These are phyloP conservation scores for Tylopilus vinaceipallidus DNA, from an alignment of 768 basidiomycete genomes.

Conservation along the genomic window DNA sequence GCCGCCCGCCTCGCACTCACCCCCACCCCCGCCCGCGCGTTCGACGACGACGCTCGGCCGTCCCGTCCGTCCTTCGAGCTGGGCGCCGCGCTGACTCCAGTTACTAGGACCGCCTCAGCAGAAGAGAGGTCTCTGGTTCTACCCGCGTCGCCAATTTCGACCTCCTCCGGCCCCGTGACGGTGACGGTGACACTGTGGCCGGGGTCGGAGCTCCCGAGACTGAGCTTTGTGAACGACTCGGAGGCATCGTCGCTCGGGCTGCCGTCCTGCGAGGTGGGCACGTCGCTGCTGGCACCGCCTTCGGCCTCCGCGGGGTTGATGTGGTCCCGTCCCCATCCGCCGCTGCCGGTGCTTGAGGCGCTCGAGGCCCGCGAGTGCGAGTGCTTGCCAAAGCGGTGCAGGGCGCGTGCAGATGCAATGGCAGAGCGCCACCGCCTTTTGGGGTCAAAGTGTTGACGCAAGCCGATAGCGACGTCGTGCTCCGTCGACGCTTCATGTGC, in stretches of 20 bases:
- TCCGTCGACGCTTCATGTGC: conserved; percentile 62
- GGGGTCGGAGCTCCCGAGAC: conserved; percentile 32
- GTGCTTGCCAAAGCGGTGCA: conserved; percentile 32
- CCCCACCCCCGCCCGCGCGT: too few relatives aligned
- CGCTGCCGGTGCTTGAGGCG: conserved; percentile 31
- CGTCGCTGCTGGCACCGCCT: conserved; percentile 32
- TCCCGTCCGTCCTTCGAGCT: conserved; percentile 12
- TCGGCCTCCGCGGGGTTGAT: conserved; percentile 23
- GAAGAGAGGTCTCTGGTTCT: conserved; percentile 21
- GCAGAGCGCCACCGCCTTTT: conserved; percentile 71
- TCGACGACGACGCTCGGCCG: neutral
- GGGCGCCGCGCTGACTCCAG: conserved; percentile 15
- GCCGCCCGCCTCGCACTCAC: neutral
- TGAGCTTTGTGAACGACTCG: conserved; percentile 26
- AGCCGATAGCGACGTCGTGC: conserved; percentile 67
- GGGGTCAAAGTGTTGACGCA: conserved; percentile 83
- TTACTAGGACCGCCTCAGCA: conserved; percentile 20
- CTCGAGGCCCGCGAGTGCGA: conserved; percentile 28
- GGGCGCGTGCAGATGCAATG: conserved; percentile 50
- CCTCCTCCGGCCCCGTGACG: conserved; percentile 33
- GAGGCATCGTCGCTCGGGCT: conserved; percentile 20
- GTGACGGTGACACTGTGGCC: conserved; percentile 43
- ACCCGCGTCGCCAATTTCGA: conserved; percentile 21
- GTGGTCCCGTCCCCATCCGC: conserved; percentile 38
- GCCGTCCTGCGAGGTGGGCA: conserved; percentile 34